Conservation (phyloP, 1,284 basidiomycete genomes). For the Tilletia setariae region DNA sequence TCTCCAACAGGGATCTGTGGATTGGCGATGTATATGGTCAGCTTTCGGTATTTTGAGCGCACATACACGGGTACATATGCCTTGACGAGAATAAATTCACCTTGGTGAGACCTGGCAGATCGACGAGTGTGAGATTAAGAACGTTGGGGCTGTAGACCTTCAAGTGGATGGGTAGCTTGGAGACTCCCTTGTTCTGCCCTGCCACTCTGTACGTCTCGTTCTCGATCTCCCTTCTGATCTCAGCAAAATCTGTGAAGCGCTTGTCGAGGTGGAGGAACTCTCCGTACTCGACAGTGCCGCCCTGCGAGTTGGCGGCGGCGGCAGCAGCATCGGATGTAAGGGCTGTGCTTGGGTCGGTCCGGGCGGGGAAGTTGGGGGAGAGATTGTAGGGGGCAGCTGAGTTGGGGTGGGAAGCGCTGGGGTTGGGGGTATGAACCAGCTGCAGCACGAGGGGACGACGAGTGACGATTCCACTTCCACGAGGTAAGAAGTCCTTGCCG, state of each 20-base stretch:
- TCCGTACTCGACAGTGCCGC: slow-evolving; percentile 67
- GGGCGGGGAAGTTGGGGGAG: slow-evolving; percentile 14
- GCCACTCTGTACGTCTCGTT: slow-evolving; percentile 96
- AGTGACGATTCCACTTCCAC: slow-evolving; percentile 90
- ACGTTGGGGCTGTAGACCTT: slow-evolving; percentile 94
- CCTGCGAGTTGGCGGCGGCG: slow-evolving; percentile 28
- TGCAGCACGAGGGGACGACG: slow-evolving; percentile 90
- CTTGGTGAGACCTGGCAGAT: slow-evolving; percentile 93
- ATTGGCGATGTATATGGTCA: not conserved
- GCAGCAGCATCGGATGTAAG: slow-evolving; percentile 18
- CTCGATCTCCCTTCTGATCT: slow-evolving; percentile 94
- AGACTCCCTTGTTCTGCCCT: slow-evolving; percentile 97
- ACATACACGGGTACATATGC: too few species aligned
- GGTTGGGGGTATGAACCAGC: slow-evolving; percentile 71
- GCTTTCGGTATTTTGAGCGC: not conserved
- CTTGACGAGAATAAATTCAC: slow-evolving; percentile 54
- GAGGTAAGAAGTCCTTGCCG: slow-evolving; percentile 78
- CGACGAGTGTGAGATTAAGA: slow-evolving; percentile 89
- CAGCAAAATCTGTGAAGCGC: slow-evolving; percentile 88
- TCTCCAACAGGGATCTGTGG: slow-evolving; percentile 59
- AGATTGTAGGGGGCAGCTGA: slow-evolving; percentile 6
- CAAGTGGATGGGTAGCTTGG: slow-evolving; percentile 88
- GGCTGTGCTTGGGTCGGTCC: slow-evolving; percentile 19
- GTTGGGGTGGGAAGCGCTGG: not conserved
- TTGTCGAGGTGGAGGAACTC: slow-evolving; percentile 97